Conservation (phyloP, 106 monocot genomes). For the Dioscorea zingiberensis region DNA sequence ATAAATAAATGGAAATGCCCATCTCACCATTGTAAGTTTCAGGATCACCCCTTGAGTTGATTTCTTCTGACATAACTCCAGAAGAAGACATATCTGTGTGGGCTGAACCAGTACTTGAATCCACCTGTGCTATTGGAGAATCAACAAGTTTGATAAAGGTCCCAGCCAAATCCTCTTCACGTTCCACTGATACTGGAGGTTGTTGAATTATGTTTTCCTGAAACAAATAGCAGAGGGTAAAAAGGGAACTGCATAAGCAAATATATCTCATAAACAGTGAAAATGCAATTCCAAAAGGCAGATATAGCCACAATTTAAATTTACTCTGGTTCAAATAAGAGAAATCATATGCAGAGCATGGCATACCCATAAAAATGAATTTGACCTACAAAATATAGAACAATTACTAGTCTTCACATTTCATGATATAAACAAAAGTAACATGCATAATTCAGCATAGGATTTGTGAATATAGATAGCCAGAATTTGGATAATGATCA, state of each 20-base stretch:
- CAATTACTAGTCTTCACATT: too few relatives aligned
- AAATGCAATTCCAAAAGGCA: too few relatives aligned
- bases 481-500: too few relatives aligned
- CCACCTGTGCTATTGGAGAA: slow-evolving; percentile 25
- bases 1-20: not conserved
- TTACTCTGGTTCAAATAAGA: too few relatives aligned
- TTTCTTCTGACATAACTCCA: slow-evolving; percentile 39
- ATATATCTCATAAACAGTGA: not conserved
- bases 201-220: slow-evolving; percentile 26
- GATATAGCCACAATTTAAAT: too few relatives aligned
- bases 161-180: slow-evolving; percentile 3
- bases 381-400: too few relatives aligned
- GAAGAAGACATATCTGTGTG: slow-evolving; percentile 39
- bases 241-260: not conserved
- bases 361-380: too few relatives aligned
- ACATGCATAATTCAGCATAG: too few relatives aligned
- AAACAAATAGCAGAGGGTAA: slow-evolving; percentile 1
- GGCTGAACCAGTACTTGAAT: slow-evolving; percentile 40
- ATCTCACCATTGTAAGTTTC: slow-evolving; percentile 24
- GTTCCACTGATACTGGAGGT: slow-evolving; percentile 6
- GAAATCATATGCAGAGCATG: too few relatives aligned
- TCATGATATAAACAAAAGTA: too few relatives aligned
- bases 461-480: too few relatives aligned
- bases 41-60: slow-evolving; percentile 31
- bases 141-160: slow-evolving; percentile 4